Evolutionary conservation across 345 rosid genomes (phyloP), one percentile per base, ranked within the genome.

Genomic region (Citrus hindsii): DNA sequence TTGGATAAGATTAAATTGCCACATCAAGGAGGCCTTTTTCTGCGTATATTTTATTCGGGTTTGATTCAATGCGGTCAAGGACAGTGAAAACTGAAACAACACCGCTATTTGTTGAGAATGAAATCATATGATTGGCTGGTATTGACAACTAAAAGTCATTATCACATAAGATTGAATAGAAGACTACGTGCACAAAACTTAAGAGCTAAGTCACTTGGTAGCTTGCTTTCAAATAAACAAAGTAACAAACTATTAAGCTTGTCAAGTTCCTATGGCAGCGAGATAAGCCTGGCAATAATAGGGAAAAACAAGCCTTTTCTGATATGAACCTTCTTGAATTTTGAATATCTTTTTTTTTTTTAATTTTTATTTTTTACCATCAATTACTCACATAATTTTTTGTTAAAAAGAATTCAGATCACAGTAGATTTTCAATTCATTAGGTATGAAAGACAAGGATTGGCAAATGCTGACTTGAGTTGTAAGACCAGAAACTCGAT

Each of bases 1-100:
- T 63, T 55, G 80, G 80, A 81, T 71, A 81, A 76, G 83, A 40
- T 6, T 68, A 13, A 76, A 2, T 28, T 40, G 79, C 71, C 83
- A 65, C 63, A 59, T 76, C 76, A 69, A 14, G 22, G 4, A 0
- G 1, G 16, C 24, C 7, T 38, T n/a, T 73, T 35, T 32, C 1
- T 16, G 58, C 4, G 9, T 53, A 0, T 4, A 51, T 69, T 38
- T 35, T 42, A 68, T 68, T 24, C 22, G 33, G 19, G 4, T 68
- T 1, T 13, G 19, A n/a, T 69, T 69, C 2, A 3, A 10, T 5
- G 28, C 6, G 71, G 55, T 24, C 32, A 21, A 30, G 1, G 18
- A 12, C 18, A 30, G 9, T 0, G n/a, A 16, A 18, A 27, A 46
- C 51, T 46, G 16, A 46, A 46, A 46, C 18, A 13, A 46, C 51